Evolutionary conservation across 2,329 filamentous ascomycete genomes (phyloP), one percentile per base, ranked within the genome.

Genomic region (Fusarium nanum): DNA sequence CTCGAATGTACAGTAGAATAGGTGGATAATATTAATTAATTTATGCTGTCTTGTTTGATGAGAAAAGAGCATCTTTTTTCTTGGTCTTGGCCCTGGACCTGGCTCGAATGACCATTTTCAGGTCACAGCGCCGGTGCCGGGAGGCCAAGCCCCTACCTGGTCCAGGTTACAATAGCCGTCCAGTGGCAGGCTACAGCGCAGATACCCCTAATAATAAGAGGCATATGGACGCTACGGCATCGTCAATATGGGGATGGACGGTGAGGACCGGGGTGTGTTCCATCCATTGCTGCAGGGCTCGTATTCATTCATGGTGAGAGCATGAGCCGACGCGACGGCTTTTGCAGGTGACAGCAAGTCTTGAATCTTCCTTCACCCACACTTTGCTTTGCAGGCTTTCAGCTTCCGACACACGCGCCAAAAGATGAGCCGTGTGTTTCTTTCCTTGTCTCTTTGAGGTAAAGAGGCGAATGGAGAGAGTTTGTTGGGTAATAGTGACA

Each of bases 291-390:
- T 45, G 46, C 52, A 41, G 27, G 58, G 52, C 73, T 75, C 73
- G 73, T 75, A 75, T 75, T 75, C 73, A 75, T 75, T 37, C 34
- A 37, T 37, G 34, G 67, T 58, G 62, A 62, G 53, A 64, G 47
- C 41, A 58, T 44, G 45, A 56, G 60, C 60, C 60, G 66, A 61
- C 58, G 49, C 60, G 66, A 61, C 58, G 49, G 69, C 60, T 58
- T 67, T 74, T 75, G 59, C 69, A 75, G 61, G 69, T 70, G 63
- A 74, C 71, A 71, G 47, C 56, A 27, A 45, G 16, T 23, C 18
- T 53, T 34, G 20, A 23, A 20, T 56, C 28, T 13, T 28, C 28
- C n/a, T 40, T 42, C 47, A 44, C 50, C 49, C 49, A 52, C 49
- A 41, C 32, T 52, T 41, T 41, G 11, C 32, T 52, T 41, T 41